Evolutionary conservation across 805 yeast genomes (phyloP), one percentile per base, ranked within the genome.

Genomic region (Yarrowia yakushimensis): DNA sequence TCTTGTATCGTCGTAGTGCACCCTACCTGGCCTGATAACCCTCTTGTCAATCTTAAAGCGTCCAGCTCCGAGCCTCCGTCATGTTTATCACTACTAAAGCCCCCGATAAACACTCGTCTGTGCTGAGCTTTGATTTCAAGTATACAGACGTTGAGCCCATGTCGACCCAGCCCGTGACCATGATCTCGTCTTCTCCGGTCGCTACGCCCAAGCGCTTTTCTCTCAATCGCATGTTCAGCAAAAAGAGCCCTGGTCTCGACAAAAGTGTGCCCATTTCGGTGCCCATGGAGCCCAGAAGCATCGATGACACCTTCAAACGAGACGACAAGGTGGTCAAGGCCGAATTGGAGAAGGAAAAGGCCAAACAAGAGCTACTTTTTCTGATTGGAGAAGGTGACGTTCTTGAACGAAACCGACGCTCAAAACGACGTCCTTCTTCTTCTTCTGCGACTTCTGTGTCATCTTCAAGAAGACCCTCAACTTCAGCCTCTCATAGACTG

Each of bases 41-140:
- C 52, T 28, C 22, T 12, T 27, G n/a, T 45, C 36, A 30, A 45
- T 45, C 52, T 45, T 48, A 48, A 48, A 48, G 55, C 55, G 55
- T 28, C 55, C 17, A 4, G 20, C 5, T 13, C 39, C 55, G 30
- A 23, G 7, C 10, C 9, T 3, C 2, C 39, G 20, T 30, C 55
- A 48, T 48, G 55, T 48, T 31, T n/a, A 48, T 48, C 55, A 48
- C 55, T 33, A 25, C 55, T 33, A 48, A 48, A 23, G 37, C 59
- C 37, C 59, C 59, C 31, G 59, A 52, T 33, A 52, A 52, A 36
- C 59, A 43, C 43, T 12, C 3, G 4, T 33, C 36, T 25, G 52
- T 45, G 36, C 37, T 33, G n/a, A 17, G 23, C 37, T 48, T 52
- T 17, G 59, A 52, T 17, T 33, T 34, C 59, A 52, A 52, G 59